Conservation (phyloP, 345 rosid species). For the Acer yangbiense region DNA sequence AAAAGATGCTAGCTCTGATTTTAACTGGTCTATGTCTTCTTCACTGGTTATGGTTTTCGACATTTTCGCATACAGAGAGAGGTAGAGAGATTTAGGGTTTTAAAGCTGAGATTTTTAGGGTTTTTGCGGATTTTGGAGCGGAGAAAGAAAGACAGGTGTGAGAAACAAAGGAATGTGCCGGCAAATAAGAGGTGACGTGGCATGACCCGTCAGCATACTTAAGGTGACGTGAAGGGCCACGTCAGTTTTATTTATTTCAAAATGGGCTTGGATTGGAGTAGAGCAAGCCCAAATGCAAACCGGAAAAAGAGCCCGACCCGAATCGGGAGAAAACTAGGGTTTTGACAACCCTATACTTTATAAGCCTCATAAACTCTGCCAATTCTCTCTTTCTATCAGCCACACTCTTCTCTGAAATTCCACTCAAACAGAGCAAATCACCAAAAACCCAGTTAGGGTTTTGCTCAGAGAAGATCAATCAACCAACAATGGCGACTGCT, state of each 20-base stretch:
- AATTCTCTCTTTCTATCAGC: neutral
- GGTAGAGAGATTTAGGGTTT: constrained; percentile 17
- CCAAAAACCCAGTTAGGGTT: neutral
- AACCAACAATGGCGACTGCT: constrained; percentile 32
- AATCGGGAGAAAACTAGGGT: too few species aligned
- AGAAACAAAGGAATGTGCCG: too few species aligned
- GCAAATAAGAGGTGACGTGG: too few species aligned
- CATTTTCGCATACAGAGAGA: constrained; percentile 26
- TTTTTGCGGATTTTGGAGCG: neutral
- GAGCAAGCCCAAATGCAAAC: too few species aligned
- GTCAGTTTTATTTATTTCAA: too few species aligned
- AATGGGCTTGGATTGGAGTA: too few species aligned
- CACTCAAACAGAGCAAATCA: neutral
- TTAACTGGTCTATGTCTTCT: constrained; percentile 40
- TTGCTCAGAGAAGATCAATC: constrained; percentile 15
- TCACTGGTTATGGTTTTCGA: constrained; percentile 21
- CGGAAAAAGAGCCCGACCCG: too few species aligned
- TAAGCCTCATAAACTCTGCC: neutral
- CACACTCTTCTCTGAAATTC: neutral
- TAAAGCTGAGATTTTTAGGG: constrained; percentile 11
- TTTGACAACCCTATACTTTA: neutral
- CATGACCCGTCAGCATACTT: too few species aligned
- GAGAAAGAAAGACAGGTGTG: neutral
- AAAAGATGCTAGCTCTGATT: constrained; percentile 74
- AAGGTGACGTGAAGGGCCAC: too few species aligned